A percentile compares a stretch with the other conserved stretches of the same genome.
These are phyloP conservation scores for Solanum pinnatisectum DNA, from an alignment of 257 asterid genomes.

Conservation along the genomic window DNA sequence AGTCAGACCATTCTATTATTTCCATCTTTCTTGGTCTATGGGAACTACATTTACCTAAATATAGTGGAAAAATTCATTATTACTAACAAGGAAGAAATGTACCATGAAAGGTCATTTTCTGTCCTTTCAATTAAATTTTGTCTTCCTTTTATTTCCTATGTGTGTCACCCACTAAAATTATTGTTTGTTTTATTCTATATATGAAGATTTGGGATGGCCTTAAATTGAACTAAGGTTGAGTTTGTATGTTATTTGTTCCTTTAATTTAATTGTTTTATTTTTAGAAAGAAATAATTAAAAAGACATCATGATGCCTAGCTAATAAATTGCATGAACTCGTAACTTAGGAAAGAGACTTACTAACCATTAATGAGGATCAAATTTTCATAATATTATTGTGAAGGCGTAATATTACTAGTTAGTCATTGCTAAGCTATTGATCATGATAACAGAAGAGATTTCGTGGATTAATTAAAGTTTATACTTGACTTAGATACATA, in stretches of 20 bases:
- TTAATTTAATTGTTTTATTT: not conserved
- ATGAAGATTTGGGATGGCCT: not conserved
- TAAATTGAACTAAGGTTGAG: not conserved
- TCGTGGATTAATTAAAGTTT: too few relatives aligned
- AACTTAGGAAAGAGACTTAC: too few relatives aligned
- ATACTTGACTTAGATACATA: too few relatives aligned
- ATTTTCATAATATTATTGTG: too few relatives aligned
- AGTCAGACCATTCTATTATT: not conserved
- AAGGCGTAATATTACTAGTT: too few relatives aligned
- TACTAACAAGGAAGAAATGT: not conserved
- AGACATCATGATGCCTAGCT: too few relatives aligned
- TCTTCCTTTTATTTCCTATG: not conserved
- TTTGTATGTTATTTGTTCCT: not conserved
- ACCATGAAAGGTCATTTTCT: not conserved
- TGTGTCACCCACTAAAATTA: not conserved
- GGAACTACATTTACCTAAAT: not conserved
- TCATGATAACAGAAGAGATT: too few relatives aligned
- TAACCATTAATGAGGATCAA: too few relatives aligned
- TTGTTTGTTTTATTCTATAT: not conserved
- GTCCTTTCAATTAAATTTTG: not conserved
- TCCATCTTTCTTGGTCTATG: not conserved
- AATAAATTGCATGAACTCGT: too few relatives aligned
- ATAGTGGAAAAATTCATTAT: not conserved
- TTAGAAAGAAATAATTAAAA: not conserved
- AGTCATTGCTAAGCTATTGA: too few relatives aligned